Percentiles rank a stretch among this genome's conserved stretches.
phyloP scores from a whole-genome alignment of 495 filamentous ascomycete species.

The Margaritispora aquatica region DNA sequence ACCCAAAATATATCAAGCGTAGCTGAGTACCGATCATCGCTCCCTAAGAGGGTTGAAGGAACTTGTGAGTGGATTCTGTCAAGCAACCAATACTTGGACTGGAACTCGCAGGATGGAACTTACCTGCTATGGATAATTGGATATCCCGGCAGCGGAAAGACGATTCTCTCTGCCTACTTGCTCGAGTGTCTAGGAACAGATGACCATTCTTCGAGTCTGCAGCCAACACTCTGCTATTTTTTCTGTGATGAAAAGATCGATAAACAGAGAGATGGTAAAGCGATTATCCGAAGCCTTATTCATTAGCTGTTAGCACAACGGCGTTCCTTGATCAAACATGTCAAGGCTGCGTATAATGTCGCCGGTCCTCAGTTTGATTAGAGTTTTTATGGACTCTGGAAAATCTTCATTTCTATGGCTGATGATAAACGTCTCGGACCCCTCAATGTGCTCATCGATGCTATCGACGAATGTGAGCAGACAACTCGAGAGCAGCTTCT shows the following conservation, averaged over 20 bases:
- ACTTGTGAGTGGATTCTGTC: slow-evolving; percentile 26
- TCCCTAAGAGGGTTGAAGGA: slow-evolving; percentile 15
- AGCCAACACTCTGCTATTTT: slow-evolving; percentile 17
- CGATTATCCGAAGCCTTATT: slow-evolving; percentile 21
- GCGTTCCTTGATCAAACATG: slow-evolving; percentile 12
- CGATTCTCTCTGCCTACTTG: slow-evolving; percentile 12
- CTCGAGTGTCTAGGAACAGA: slow-evolving; percentile 7
- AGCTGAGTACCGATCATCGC: slow-evolving; percentile 12
- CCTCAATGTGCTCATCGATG: slow-evolving; percentile 22
- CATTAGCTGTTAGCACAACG: slow-evolving; percentile 18
- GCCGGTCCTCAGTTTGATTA: slow-evolving; percentile 14
- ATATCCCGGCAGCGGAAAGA: slow-evolving; percentile 25
- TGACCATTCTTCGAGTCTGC: background rate
- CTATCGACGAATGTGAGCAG: slow-evolving; percentile 26
- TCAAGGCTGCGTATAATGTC: slow-evolving; percentile 18
- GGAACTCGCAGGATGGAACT: slow-evolving; percentile 7
- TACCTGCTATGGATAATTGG: slow-evolving; percentile 25
- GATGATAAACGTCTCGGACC: slow-evolving; percentile 17
- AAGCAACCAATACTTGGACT: slow-evolving; percentile 15
- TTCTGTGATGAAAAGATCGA: slow-evolving; percentile 26
- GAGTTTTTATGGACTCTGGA: slow-evolving; percentile 22
- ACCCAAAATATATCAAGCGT: slow-evolving; percentile 14
- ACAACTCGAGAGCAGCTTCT: slow-evolving; percentile 14
- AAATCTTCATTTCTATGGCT: slow-evolving; percentile 18
- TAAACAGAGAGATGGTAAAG: slow-evolving; percentile 19